These are phyloP conservation scores for Huntiella abstrusa DNA, from an alignment of 2,329 filamentous ascomycete species.

Conservation along the genomic window DNA sequence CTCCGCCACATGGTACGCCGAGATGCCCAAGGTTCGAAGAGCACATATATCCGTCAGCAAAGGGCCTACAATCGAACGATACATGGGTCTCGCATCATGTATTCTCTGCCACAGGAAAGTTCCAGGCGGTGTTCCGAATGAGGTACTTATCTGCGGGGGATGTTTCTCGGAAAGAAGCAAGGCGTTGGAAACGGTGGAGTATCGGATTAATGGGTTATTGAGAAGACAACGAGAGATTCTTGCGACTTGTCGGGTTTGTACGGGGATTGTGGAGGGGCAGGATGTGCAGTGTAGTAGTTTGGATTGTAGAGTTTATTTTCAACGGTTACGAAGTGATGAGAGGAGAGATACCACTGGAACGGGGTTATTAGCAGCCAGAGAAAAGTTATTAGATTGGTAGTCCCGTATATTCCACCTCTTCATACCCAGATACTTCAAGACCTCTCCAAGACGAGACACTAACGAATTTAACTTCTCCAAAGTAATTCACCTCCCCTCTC, in stretches of 20 bases:
- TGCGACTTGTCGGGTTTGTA: constrained; percentile 62
- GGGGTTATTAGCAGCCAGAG: constrained; percentile 17
- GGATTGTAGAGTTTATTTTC: constrained; percentile 87
- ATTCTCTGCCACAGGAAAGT: constrained; percentile 41
- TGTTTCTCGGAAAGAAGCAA: constrained; percentile 41
- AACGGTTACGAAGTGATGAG: constrained; percentile 43
- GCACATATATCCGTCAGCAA: constrained; percentile 24
- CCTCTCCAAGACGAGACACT: constrained; percentile 12
- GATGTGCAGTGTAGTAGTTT: constrained; percentile 74
- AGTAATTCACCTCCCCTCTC: constrained; percentile 34
- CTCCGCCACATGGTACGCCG: constrained; percentile 79
- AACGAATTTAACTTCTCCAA: constrained; percentile 33
- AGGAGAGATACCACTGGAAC: constrained; percentile 23
- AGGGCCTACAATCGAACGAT: constrained; percentile 61
- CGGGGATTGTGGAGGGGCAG: constrained; percentile 52
- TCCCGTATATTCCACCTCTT: neutral
- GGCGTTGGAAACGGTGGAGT: constrained; percentile 39
- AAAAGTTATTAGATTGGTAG: constrained; percentile 19
- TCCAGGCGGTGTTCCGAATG: neutral
- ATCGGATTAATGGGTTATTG: constrained; percentile 22
- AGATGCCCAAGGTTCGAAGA: constrained; percentile 82
- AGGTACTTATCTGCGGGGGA: constrained; percentile 11
- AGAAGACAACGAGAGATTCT: constrained; percentile 32
- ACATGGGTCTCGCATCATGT: constrained; percentile 67
- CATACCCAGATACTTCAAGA: neutral